phyloP scores from a whole-genome alignment of 2,329 filamentous ascomycete species.

The Dothideomycetes sp. region DNA sequence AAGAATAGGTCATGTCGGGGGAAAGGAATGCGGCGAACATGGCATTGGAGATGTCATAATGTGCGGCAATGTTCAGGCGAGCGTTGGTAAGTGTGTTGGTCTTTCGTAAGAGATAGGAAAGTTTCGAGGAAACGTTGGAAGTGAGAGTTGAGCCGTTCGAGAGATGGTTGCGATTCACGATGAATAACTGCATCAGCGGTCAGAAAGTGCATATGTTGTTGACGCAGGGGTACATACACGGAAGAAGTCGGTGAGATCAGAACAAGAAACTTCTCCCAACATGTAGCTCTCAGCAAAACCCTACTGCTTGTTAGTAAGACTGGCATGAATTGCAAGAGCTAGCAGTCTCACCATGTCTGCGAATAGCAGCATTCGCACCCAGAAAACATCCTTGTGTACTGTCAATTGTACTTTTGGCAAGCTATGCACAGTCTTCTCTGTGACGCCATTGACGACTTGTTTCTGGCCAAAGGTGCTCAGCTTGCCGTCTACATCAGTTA shows the following conservation, averaged over 20 bases:
- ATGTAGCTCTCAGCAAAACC: constrained; percentile 67
- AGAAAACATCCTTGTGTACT: constrained; percentile 59
- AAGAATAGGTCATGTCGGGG: constrained; percentile 69
- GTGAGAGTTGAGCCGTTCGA: constrained; percentile 56
- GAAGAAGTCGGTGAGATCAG: constrained; percentile 60
- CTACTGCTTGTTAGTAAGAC: constrained; percentile 8
- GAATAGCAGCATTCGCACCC: constrained; percentile 59
- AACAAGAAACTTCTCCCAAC: constrained; percentile 60
- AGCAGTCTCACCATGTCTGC: constrained; percentile 52
- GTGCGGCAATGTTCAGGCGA: constrained; percentile 58
- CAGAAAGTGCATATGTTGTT: background rate
- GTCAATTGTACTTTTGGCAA: constrained; percentile 45
- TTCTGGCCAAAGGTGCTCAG: constrained; percentile 34
- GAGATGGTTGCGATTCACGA: constrained; percentile 55
- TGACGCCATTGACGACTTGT: constrained; percentile 19
- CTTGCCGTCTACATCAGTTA: constrained; percentile 37
- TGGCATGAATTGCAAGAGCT: background rate
- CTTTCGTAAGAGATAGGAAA: constrained; percentile 45
- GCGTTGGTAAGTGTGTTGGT: constrained; percentile 44
- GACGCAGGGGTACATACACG: constrained; percentile 18
- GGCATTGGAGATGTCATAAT: constrained; percentile 68
- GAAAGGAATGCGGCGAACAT: constrained; percentile 68
- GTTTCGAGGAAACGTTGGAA: constrained; percentile 48
- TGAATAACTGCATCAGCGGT: constrained; percentile 49
- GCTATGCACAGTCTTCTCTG: constrained; percentile 29